Conservation (phyloP, 2,329 filamentous ascomycete species). For the Talaromyces albobiverticillius region DNA sequence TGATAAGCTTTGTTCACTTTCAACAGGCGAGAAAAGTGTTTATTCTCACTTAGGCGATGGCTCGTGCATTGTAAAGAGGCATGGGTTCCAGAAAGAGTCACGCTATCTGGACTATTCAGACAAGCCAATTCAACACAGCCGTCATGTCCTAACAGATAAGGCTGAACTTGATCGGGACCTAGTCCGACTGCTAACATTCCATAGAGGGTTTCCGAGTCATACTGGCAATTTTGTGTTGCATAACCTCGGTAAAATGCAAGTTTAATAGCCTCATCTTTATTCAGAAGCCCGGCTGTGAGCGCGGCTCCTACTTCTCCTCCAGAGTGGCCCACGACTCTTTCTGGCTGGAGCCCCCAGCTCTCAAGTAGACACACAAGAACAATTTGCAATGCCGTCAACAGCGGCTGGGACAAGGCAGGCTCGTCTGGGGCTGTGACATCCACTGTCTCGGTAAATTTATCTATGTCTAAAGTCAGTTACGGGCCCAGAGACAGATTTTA, state of each 20-base stretch:
- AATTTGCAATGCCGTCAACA: neutral
- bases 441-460: too few species aligned
- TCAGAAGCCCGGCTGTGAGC: too few species aligned
- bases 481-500: too few species aligned
- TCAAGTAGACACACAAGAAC: neutral
- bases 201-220: conserved; percentile 9
- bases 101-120: conserved; percentile 35
- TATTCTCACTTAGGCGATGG: conserved; percentile 17
- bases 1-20: conserved; percentile 25
- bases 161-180: conserved; percentile 1
- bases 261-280: conserved; percentile 33
- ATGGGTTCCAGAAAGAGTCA: conserved; percentile 36
- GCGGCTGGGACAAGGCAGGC: neutral
- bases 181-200: conserved; percentile 23
- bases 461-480: too few species aligned
- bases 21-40: conserved; percentile 21
- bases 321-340: neutral
- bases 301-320: conserved; percentile 3
- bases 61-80: conserved; percentile 21
- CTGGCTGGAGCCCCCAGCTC: neutral
- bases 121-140: conserved; percentile 29
- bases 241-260: conserved; percentile 42
- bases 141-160: conserved; percentile 11
- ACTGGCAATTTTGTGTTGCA: conserved; percentile 1
- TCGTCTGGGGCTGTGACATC: too few species aligned